phyloP scores from a whole-genome alignment of 805 yeast species.

The Allodekkera sacchari region DNA sequence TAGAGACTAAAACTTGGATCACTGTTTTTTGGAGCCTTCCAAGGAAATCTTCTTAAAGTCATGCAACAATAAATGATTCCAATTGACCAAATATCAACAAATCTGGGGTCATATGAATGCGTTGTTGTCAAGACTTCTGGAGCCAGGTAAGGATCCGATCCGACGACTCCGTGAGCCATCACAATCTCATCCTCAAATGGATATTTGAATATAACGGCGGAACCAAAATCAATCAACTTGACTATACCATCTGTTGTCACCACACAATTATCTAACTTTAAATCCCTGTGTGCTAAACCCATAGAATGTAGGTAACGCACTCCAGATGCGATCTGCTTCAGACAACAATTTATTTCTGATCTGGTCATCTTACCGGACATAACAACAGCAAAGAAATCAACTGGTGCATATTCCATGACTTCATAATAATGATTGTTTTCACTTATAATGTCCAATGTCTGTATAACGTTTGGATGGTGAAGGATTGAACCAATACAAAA shows the following conservation, averaged over 20 bases:
- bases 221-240: constrained; percentile 76
- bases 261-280: constrained; percentile 78
- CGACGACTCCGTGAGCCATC: constrained; percentile 69
- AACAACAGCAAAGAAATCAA: constrained; percentile 78
- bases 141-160: constrained; percentile 80
- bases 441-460: constrained; percentile 66
- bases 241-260: constrained; percentile 65
- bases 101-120: constrained; percentile 62
- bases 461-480: constrained; percentile 73
- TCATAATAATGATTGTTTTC: constrained; percentile 67
- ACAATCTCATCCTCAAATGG: constrained; percentile 57
- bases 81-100: constrained; percentile 77
- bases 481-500: constrained; percentile 79
- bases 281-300: constrained; percentile 78
- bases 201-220: constrained; percentile 74
- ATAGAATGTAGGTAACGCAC: constrained; percentile 65
- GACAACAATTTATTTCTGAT: constrained; percentile 74
- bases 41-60: constrained; percentile 78
- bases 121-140: constrained; percentile 61
- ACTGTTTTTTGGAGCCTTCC: constrained; percentile 69
- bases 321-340: constrained; percentile 67
- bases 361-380: constrained; percentile 81
- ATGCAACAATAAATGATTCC: constrained; percentile 83
- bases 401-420: constrained; percentile 81
- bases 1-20: constrained; percentile 67